These are phyloP conservation scores for Metrosideros polymorpha DNA, from an alignment of 441 rosid species.

Conservation along the genomic window DNA sequence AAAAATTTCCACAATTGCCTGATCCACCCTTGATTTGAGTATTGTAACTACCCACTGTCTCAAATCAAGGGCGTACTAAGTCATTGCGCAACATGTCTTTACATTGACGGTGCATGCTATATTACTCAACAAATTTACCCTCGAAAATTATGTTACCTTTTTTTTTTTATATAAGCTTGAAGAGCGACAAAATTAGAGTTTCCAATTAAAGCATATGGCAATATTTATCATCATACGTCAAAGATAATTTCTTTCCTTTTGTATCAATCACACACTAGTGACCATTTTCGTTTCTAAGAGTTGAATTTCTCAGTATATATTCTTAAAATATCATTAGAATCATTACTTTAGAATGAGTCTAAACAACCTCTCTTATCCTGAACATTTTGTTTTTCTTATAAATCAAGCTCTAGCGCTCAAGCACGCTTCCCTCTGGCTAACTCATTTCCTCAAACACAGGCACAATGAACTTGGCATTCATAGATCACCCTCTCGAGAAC, in stretches of 20 bases:
- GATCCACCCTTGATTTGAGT: not conserved
- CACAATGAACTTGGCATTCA: conserved; percentile 17
- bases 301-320: not conserved
- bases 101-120: not conserved
- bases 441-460: not conserved
- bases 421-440: not conserved
- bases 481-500: not conserved
- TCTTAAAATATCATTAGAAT: not conserved
- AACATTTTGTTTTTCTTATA: not conserved
- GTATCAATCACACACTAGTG: not conserved
- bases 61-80: not conserved
- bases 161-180: not conserved
- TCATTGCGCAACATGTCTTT: not conserved
- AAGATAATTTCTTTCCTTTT: not conserved
- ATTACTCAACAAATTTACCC: not conserved
- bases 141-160: not conserved
- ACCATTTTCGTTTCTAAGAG: not conserved
- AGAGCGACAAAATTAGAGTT: not conserved
- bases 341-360: not conserved
- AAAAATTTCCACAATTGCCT: not conserved
- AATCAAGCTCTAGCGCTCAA: not conserved
- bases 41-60: not conserved
- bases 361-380: not conserved
- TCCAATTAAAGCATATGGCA: not conserved
- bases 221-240: not conserved